These are phyloP conservation scores for Lindgomyces ingoldianus DNA, from an alignment of 495 filamentous ascomycete genomes.

Conservation along the genomic window DNA sequence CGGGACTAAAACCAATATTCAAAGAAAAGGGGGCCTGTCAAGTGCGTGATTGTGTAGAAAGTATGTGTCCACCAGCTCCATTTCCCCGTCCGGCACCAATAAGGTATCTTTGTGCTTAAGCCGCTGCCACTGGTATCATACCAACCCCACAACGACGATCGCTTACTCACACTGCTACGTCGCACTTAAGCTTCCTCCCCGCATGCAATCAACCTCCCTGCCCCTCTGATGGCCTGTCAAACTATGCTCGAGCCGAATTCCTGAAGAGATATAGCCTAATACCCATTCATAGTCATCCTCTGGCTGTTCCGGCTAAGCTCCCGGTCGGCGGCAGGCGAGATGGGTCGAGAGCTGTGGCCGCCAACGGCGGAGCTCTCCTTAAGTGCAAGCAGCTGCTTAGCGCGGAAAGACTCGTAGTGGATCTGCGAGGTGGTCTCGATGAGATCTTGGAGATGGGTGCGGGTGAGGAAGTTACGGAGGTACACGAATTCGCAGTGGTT, in stretches of 20 bases:
- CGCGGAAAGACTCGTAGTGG: constrained; percentile 99
- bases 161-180: not conserved
- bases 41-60: not conserved
- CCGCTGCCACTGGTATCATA: not conserved
- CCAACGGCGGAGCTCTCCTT: constrained; percentile 93
- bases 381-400: constrained; percentile 94
- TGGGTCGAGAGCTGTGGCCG: constrained; percentile 84
- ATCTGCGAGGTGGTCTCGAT: constrained; percentile 99
- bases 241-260: not conserved
- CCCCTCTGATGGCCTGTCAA: not conserved
- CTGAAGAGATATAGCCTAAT: constrained; percentile 52
- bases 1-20: not conserved
- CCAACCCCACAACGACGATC: not conserved
- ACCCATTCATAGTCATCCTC: constrained; percentile 97
- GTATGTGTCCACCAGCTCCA: not conserved
- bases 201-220: not conserved
- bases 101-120: not conserved
- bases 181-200: not conserved
- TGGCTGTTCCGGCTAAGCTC: constrained; percentile 96
- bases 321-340: constrained; percentile 88
- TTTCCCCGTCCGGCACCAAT: no score
- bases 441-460: constrained; percentile 94
- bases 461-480: constrained; percentile 94
- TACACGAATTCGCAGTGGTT: constrained; percentile 99
- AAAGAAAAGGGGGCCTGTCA: not conserved